Conservation (phyloP, 768 basidiomycete species). For the Mycena pura region DNA sequence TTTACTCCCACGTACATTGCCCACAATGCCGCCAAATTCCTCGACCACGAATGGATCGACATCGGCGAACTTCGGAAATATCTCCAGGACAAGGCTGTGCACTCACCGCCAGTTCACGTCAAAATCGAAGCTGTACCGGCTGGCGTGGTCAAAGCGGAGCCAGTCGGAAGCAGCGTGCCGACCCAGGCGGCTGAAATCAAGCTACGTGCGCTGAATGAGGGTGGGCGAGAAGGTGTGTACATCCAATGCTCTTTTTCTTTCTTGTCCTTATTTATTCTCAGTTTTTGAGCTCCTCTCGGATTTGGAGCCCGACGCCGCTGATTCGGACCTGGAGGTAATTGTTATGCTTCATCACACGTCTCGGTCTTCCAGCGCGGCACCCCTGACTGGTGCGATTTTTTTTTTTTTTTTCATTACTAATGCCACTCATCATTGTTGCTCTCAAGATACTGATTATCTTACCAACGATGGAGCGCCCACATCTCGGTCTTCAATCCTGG, state of each 20-base stretch:
- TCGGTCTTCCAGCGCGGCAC: background rate
- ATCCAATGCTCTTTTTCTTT: too few relatives aligned
- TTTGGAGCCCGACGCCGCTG: background rate
- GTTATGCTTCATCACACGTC: background rate
- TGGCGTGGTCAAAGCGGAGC: too few relatives aligned
- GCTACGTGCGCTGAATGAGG: too few relatives aligned
- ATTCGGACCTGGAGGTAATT: background rate
- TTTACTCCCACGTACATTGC: background rate
- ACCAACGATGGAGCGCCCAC: too few relatives aligned
- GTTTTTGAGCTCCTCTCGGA: conserved; percentile 5
- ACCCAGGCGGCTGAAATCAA: too few relatives aligned
- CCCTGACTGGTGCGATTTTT: background rate
- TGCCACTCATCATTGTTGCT: too few relatives aligned
- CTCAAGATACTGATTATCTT: too few relatives aligned
- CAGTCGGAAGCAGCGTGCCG: too few relatives aligned
- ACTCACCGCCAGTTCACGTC: background rate
- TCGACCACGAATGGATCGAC: conserved; percentile 1
- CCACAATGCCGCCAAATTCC: background rate
- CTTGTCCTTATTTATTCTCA: too few relatives aligned
- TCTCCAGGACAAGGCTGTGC: background rate
- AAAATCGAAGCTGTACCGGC: background rate
- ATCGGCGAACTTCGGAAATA: background rate
- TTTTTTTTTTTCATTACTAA: background rate
- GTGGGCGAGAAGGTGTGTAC: too few relatives aligned
- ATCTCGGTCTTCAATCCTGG: too few relatives aligned